A percentile compares a stretch with the other conserved stretches of the same genome.
Conservation (phyloP, 176 grass and related monocot genomes). For the Musa acuminata region DNA sequence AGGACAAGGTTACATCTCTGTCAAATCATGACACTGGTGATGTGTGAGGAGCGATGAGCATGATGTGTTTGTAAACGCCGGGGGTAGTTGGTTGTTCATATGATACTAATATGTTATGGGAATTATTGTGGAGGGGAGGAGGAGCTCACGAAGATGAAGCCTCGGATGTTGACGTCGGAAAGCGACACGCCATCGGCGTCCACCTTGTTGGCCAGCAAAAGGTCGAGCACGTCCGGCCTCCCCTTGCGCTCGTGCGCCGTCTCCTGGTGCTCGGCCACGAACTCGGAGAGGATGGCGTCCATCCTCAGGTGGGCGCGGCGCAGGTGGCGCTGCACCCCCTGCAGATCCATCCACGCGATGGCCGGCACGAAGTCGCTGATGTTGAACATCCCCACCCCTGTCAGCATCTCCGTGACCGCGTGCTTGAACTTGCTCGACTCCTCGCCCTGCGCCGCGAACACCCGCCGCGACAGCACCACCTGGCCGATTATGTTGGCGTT, state of each 20-base stretch:
- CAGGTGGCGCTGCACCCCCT: constrained; percentile 10
- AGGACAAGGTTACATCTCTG: neutral
- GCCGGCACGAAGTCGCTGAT: constrained; percentile 23
- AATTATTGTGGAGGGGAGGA: neutral
- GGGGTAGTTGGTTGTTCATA: neutral
- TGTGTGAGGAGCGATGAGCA: too few relatives aligned
- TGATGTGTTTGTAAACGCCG: too few relatives aligned
- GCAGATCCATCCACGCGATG: constrained; percentile 31
- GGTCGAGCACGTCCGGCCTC: constrained; percentile 22
- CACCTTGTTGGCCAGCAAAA: constrained; percentile 1
- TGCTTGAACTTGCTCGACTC: constrained; percentile 30
- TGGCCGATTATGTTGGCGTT: constrained; percentile 11
- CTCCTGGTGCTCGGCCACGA: constrained; percentile 22
- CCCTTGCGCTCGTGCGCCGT: constrained; percentile 7
- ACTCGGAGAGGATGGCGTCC: constrained; percentile 10
- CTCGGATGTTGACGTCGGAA: constrained; percentile 28
- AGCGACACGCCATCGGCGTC: neutral
- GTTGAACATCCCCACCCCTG: constrained; percentile 24
- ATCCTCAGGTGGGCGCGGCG: constrained; percentile 1
- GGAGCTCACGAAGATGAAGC: constrained; percentile 18
- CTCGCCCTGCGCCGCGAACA: constrained; percentile 7
- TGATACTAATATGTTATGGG: neutral
- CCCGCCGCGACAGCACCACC: constrained; percentile 3
- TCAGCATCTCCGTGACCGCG: constrained; percentile 31
- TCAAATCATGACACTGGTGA: neutral